Conservation (phyloP, 305 asterid genomes). For the Fraxinus dipetala region DNA sequence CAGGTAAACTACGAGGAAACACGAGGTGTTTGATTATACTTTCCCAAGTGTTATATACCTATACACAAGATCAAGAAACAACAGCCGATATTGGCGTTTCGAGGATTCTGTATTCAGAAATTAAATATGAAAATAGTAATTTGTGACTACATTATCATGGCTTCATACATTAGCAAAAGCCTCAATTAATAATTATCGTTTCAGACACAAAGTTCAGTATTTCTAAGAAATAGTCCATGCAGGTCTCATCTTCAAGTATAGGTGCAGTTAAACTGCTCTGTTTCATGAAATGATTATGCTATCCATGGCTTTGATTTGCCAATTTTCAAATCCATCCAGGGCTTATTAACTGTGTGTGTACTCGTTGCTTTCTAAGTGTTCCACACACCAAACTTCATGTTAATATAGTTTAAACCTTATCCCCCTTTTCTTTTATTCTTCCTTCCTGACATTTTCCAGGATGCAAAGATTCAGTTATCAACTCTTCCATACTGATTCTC, state of each 20-base stretch:
- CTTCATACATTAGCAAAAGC: neutral
- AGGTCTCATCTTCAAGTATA: neutral
- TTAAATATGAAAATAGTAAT: neutral
- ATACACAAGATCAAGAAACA: neutral
- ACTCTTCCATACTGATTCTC: constrained; percentile 81
- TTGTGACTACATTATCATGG: neutral
- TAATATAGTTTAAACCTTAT: constrained; percentile 7
- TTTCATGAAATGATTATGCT: neutral
- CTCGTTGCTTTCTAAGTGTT: neutral
- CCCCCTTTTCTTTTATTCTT: constrained; percentile 9
- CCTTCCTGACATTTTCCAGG: constrained; percentile 44
- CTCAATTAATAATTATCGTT: neutral
- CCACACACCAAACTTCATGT: neutral
- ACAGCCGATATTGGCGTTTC: neutral
- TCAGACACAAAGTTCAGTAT: neutral
- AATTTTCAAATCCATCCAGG: neutral
- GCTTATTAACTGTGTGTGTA: neutral
- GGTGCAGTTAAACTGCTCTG: neutral
- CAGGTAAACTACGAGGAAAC: constrained; percentile 50
- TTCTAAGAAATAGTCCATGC: neutral
- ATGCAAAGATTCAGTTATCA: constrained; percentile 67
- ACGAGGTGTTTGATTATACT: constrained; percentile 16
- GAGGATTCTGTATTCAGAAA: neutral
- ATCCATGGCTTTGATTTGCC: neutral
- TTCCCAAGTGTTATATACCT: neutral